Base-by-base conservation (phyloP, 2,329 filamentous ascomycete species). In the Teratosphaeria viscida region DNA sequence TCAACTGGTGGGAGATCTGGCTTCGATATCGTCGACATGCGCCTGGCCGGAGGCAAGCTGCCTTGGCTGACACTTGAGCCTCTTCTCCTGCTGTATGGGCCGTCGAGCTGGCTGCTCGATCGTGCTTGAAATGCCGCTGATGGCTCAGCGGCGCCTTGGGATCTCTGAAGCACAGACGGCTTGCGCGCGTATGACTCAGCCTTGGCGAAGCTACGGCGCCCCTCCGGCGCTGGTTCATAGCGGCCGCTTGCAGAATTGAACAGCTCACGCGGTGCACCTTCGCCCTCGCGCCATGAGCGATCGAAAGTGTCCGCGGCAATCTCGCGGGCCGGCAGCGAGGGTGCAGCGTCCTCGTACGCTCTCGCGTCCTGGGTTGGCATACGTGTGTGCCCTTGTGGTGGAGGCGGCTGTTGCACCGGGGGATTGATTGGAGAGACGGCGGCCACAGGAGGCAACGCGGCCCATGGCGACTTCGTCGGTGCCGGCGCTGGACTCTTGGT, bases 171-270 rank as follows among this genome's bases (percentile, higher is more conserved):
- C 8, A 97, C 76, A 14, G 90, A 82, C 27, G 90, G 88, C 64
- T 92, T 87, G 55, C 88, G 84, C 59, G 83, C 80, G 62, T 83
- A 81, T 58, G 79, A 75, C 57, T 94, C 89, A 59, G 85, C 82
- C 57, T 88, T 84, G 64, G 83, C 77, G 34, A 87, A 85, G 19
- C 83, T 84, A 64, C 90, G 85, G 43, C 91, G 86, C 63, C 76
- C 79, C 59, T 96, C 90, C 57, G 82, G 79, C 3, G 92, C 92
- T 16, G 92, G 91, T 71, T 97, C 92, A 67, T 96, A 95, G 56
- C 90, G 87, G 19, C 92, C 92, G 58, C 90, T 96, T 59, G 95
- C 88, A n/a, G 92, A 95, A 72, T 97, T 96, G 76, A 86, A 97
- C 0, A 97, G 79, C 72, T 97, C 92, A 59, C 89, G 81, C 62